Conservation (phyloP, 257 asterid genomes). For the Leptodermis oblonga region DNA sequence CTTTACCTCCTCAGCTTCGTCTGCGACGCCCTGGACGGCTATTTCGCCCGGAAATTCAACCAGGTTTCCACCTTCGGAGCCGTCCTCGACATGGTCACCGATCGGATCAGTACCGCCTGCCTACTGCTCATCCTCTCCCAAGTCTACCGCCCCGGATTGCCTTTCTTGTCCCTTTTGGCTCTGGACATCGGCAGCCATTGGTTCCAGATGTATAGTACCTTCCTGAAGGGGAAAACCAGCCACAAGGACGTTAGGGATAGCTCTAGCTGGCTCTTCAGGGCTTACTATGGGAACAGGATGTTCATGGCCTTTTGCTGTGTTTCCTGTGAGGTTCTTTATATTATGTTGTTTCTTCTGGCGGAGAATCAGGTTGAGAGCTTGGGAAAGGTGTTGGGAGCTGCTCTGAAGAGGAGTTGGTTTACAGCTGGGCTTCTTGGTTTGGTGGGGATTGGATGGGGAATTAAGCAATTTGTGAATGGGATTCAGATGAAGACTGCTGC, state of each 20-base stretch:
- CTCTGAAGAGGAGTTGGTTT: constrained; percentile 49
- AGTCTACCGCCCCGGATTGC: constrained; percentile 91
- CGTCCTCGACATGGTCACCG: constrained; percentile 93
- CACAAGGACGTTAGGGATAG: constrained; percentile 93
- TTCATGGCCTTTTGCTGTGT: constrained; percentile 92
- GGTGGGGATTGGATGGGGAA: constrained; percentile 62
- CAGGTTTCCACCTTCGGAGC: constrained; percentile 99
- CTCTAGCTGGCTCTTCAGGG: constrained; percentile 84
- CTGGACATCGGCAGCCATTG: constrained; percentile 93
- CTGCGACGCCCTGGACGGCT: constrained; percentile 98
- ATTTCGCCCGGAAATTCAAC: constrained; percentile 92
- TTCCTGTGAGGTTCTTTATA: constrained; percentile 94
- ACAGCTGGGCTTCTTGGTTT: constrained; percentile 43
- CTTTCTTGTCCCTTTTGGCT: constrained; percentile 82
- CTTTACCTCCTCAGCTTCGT: constrained; percentile 88
- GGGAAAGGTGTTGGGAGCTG: constrained; percentile 47
- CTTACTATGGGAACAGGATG: constrained; percentile 73
- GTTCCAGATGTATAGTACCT: constrained; percentile 98
- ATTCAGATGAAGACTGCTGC: constrained; percentile 96
- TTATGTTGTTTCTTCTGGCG: constrained; percentile 76
- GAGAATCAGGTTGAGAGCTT: constrained; percentile 48
- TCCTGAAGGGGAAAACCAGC: constrained; percentile 79
- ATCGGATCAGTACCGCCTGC: constrained; percentile 97
- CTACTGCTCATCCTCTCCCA: constrained; percentile 91
- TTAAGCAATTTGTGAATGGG: constrained; percentile 71